Percentiles rank a stretch among this genome's conserved stretches.
Evolutionary conservation across 257 asterid genomes (phyloP).

Genomic region (Nicotiana obtusifolia): DNA sequence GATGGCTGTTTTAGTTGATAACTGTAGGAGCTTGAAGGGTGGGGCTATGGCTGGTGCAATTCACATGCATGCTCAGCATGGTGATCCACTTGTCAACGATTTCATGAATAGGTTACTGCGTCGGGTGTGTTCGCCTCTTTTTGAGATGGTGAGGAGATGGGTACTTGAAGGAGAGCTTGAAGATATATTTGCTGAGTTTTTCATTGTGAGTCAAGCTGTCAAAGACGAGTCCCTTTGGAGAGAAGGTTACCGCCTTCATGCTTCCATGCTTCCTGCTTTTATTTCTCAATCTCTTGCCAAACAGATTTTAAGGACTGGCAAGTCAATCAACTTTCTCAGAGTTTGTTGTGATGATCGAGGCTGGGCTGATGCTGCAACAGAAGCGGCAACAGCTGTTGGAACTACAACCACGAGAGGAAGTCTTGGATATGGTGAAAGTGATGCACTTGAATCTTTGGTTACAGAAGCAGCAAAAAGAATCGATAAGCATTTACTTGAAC

Average conservation of each 20-base stretch:
- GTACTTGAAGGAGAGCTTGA: slow-evolving; percentile 99
- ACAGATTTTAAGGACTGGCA: slow-evolving; percentile 90
- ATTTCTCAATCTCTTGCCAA: slow-evolving; percentile 89
- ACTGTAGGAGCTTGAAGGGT: slow-evolving; percentile 88
- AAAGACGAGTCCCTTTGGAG: slow-evolving; percentile 99
- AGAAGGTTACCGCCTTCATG: slow-evolving; percentile 86
- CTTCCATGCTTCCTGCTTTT: slow-evolving; percentile 91
- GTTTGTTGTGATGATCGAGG: slow-evolving; percentile 97
- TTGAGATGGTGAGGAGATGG: slow-evolving; percentile 99
- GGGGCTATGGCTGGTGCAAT: slow-evolving; percentile 99
- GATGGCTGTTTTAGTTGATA: slow-evolving; percentile 96
- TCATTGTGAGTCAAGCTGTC: slow-evolving; percentile 82
- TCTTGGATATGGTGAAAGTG: slow-evolving; percentile 93
- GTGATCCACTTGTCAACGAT: slow-evolving; percentile 91
- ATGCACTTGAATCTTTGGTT: slow-evolving; percentile 89
- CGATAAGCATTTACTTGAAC: slow-evolving; percentile 85
- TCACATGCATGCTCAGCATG: slow-evolving; percentile 96
- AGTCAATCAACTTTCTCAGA: slow-evolving; percentile 89
- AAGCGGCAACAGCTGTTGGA: slow-evolving; percentile 94
- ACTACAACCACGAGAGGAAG: slow-evolving; percentile 87
- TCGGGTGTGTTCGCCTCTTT: slow-evolving; percentile 91
- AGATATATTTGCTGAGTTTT: slow-evolving; percentile 85
- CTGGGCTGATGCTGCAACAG: slow-evolving; percentile 93
- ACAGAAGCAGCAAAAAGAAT: slow-evolving; percentile 90
- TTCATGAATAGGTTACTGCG: slow-evolving; percentile 88